phyloP scores from a whole-genome alignment of 2,329 filamentous ascomycete genomes.

The Erysiphe pulchra region DNA sequence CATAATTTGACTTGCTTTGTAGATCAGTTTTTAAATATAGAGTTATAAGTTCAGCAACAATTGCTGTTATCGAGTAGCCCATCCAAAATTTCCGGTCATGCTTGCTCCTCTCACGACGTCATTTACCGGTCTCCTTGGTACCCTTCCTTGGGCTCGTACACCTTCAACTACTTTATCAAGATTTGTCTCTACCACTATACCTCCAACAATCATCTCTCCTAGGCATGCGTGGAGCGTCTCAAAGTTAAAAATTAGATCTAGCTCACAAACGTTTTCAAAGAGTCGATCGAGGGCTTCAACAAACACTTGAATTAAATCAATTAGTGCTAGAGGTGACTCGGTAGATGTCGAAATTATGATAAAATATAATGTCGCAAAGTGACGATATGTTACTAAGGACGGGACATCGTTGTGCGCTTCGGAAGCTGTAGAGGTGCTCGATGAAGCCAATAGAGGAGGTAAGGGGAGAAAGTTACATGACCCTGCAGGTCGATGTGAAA shows the following conservation, averaged over 20 bases:
- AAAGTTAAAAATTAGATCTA: conserved; percentile 95
- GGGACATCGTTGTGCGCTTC: conserved; percentile 60
- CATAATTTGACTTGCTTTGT: no score
- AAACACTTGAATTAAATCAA: conserved; percentile 94
- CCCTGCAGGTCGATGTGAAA: conserved; percentile 70
- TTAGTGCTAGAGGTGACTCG: conserved; percentile 79
- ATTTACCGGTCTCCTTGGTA: conserved; percentile 57
- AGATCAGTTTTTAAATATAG: no score
- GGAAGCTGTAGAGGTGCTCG: conserved; percentile 39
- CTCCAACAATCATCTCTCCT: conserved; percentile 84
- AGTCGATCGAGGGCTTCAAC: conserved; percentile 84
- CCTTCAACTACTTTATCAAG: conserved; percentile 70
- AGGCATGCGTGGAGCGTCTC: conserved; percentile 83
- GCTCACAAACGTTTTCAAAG: conserved; percentile 95
- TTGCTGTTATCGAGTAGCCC: conserved; percentile 10
- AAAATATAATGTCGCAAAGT: conserved; percentile 96
- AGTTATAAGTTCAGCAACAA: neutral
- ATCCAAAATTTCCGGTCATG: conserved; percentile 13
- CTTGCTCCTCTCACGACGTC: conserved; percentile 28
- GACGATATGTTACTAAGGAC: conserved; percentile 86
- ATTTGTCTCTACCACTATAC: conserved; percentile 81
- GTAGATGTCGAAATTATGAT: conserved; percentile 94
- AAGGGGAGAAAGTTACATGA: conserved; percentile 92
- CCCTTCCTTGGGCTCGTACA: conserved; percentile 50
- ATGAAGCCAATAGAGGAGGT: conserved; percentile 35